A percentile compares a stretch with the other conserved stretches of the same genome.
phyloP scores from a whole-genome alignment of 805 yeast species.

The Lachancea kluyveri region DNA sequence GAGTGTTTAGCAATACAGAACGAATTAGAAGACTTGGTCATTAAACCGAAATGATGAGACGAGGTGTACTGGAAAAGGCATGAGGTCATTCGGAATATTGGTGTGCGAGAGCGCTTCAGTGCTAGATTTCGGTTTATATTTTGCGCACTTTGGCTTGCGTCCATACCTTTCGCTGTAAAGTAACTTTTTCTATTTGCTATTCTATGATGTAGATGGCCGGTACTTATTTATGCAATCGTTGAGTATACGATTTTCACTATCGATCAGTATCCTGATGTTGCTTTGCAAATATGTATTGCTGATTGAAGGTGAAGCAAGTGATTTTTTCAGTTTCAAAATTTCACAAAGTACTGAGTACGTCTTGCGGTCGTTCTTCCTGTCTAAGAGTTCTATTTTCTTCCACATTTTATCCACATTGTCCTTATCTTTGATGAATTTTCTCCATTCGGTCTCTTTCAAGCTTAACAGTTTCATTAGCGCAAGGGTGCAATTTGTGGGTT shows the following conservation, averaged over 20 bases:
- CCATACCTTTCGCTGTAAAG: too few species aligned
- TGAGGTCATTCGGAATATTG: too few species aligned
- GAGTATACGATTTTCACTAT: not conserved
- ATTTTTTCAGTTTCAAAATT: not conserved
- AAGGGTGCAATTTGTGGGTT: conserved; percentile 38
- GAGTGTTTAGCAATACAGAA: too few species aligned
- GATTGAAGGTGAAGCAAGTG: not conserved
- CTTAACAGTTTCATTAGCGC: conserved; percentile 36
- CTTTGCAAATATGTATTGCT: not conserved
- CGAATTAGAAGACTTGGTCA: too few species aligned
- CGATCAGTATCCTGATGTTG: not conserved
- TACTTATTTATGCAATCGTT: not conserved
- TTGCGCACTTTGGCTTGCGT: too few species aligned
- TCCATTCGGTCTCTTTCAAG: conserved; percentile 23
- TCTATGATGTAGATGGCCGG: too few species aligned
- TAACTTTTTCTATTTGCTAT: too few species aligned
- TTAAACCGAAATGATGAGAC: too few species aligned
- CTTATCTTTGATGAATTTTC: conserved; percentile 13
- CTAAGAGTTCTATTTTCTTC: not conserved
- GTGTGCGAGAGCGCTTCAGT: too few species aligned
- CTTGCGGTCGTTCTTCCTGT: not conserved
- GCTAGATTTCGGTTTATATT: too few species aligned
- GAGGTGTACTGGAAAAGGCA: too few species aligned
- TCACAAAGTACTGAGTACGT: not conserved
- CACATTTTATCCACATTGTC: conserved; percentile 1